These are phyloP conservation scores for Penicillium angulare DNA, from an alignment of 495 filamentous ascomycete species.

Conservation along the genomic window DNA sequence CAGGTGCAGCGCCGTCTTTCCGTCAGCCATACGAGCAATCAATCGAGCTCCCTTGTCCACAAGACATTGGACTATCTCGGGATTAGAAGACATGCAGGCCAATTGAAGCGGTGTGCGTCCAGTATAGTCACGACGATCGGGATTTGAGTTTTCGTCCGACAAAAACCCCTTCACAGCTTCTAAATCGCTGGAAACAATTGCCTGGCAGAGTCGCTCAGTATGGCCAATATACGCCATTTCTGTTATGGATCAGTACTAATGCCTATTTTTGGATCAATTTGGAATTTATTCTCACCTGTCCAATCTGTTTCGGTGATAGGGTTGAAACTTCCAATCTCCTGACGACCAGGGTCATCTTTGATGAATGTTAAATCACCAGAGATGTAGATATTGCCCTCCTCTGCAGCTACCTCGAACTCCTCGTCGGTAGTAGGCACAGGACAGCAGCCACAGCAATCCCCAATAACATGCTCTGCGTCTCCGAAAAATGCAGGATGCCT, in stretches of 20 bases:
- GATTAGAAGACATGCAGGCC: conserved; percentile 62
- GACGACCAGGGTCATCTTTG: conserved; percentile 75
- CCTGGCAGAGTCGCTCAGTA: conserved; percentile 62
- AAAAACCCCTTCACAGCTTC: conserved; percentile 68
- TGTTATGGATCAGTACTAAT: not conserved
- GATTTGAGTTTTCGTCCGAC: conserved; percentile 55
- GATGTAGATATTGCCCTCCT: conserved; percentile 71
- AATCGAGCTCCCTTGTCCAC: conserved; percentile 73
- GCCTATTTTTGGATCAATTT: not conserved
- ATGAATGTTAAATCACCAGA: conserved; percentile 69
- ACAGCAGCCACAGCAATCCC: conserved; percentile 78
- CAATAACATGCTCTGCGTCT: conserved; percentile 61
- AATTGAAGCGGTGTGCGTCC: conserved; percentile 78
- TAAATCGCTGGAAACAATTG: conserved; percentile 74
- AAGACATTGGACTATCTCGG: conserved; percentile 65
- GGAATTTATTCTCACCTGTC: conserved; percentile 58
- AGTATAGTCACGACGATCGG: conserved; percentile 71
- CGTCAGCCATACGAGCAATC: conserved; percentile 70
- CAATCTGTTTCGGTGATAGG: conserved; percentile 79
- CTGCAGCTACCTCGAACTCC: conserved; percentile 63
- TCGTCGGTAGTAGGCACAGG: conserved; percentile 65
- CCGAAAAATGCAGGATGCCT: conserved; percentile 78
- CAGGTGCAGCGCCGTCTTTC: conserved; percentile 73
- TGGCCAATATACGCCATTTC: conserved; percentile 65
- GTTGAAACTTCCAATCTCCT: conserved; percentile 71